Evolutionary conservation across 2,329 filamentous ascomycete species (phyloP).

Genomic region (Kalmusia sp.): DNA sequence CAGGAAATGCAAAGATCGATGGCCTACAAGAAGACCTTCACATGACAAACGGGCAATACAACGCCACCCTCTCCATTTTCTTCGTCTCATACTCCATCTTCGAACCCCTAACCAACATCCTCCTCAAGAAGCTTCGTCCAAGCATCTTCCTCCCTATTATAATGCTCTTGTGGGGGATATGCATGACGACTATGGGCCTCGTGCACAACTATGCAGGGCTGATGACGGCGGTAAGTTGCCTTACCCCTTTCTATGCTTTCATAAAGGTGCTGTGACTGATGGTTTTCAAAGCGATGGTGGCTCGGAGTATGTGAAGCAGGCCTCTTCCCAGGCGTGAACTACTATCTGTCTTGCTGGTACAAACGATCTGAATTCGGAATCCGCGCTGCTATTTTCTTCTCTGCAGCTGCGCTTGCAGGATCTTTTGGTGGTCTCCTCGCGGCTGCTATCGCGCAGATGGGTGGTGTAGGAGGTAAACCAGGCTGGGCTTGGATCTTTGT

Average conservation of each 20-base stretch:
- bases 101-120: constrained; percentile 78
- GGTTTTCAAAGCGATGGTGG: constrained; percentile 56
- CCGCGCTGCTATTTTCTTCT: constrained; percentile 68
- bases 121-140: constrained; percentile 78
- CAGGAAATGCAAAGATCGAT: constrained; percentile 70
- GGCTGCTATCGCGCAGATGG: constrained; percentile 12
- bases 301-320: constrained; percentile 6
- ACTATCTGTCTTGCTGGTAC: constrained; percentile 74
- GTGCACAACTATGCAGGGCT: constrained; percentile 68
- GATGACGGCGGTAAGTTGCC: constrained; percentile 60
- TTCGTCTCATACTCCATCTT: constrained; percentile 86
- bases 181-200: constrained; percentile 74
- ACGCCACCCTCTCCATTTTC: constrained; percentile 79
- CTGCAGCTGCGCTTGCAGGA: constrained; percentile 70
- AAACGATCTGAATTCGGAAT: constrained; percentile 68
- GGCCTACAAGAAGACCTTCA: constrained; percentile 65
- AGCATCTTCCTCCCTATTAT: constrained; percentile 82
- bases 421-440: constrained; percentile 70
- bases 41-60: constrained; percentile 72
- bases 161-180: constrained; percentile 71
- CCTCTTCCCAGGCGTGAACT: constrained; percentile 52
- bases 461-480: not conserved
- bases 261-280: too few species aligned
- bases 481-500: not conserved
- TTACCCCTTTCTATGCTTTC: not conserved